phyloP scores from a whole-genome alignment of 306 rosid genomes.

The Medicago lupulina region DNA sequence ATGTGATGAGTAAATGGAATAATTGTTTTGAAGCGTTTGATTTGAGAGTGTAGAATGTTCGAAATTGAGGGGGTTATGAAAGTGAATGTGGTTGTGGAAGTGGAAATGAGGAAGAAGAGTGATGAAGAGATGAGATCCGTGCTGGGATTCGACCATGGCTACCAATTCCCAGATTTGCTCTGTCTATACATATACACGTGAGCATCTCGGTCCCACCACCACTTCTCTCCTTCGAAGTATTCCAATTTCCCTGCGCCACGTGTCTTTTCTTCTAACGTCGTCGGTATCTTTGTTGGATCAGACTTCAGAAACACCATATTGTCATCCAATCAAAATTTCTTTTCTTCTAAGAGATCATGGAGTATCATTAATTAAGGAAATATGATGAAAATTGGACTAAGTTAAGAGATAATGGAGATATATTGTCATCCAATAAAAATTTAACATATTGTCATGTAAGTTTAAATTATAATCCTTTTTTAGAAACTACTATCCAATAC shows the following conservation, averaged over 20 bases:
- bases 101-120: too few species aligned
- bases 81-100: not conserved
- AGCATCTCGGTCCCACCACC: conserved; percentile 54
- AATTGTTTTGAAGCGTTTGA: conserved; percentile 44
- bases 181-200: conserved; percentile 63
- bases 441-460: too few species aligned
- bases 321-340: too few species aligned
- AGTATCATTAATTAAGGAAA: too few species aligned
- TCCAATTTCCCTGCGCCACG: conserved; percentile 46
- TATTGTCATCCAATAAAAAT: too few species aligned
- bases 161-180: conserved; percentile 57
- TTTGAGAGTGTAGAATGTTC: conserved; percentile 9
- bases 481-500: too few species aligned
- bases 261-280: conserved; percentile 50
- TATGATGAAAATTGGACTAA: too few species aligned
- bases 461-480: too few species aligned
- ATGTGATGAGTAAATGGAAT: conserved; percentile 26
- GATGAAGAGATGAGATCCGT: conserved; percentile 48
- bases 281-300: conserved; percentile 40
- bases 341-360: too few species aligned
- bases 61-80: not conserved
- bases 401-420: too few species aligned
- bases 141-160: conserved; percentile 41
- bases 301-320: not conserved
- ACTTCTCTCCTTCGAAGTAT: conserved; percentile 16